These are phyloP conservation scores for Discostella stelligera DNA, from an alignment of 352 stramenopile species.

Conservation along the genomic window DNA sequence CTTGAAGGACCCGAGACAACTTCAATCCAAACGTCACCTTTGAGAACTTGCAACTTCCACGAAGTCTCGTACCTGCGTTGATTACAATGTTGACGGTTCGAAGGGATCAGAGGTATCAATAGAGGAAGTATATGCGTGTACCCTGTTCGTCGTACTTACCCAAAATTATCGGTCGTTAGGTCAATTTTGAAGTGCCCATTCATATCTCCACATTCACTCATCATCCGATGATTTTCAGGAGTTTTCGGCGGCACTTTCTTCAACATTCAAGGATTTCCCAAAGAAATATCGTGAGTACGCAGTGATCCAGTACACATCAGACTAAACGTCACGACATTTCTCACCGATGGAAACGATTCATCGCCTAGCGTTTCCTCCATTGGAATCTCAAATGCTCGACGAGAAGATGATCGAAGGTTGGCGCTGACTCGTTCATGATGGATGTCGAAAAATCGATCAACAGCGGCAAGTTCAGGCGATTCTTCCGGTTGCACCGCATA, in stretches of 20 bases:
- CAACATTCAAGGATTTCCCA: not conserved
- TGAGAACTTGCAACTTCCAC: not conserved
- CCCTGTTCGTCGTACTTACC: not conserved
- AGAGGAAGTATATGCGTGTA: not conserved
- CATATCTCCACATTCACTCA: not conserved
- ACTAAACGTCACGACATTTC: not conserved
- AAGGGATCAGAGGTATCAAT: not conserved
- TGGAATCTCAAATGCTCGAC: not conserved
- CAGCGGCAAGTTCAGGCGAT: not conserved
- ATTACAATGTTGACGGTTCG: not conserved
- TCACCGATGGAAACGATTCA: not conserved
- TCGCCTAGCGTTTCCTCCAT: not conserved
- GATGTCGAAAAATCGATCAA: not conserved
- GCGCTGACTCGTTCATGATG: not conserved
- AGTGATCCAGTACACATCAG: not conserved
- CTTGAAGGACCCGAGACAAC: not conserved
- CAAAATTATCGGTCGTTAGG: slow-evolving; percentile 6
- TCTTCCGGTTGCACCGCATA: not conserved
- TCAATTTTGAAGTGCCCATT: slow-evolving; percentile 10
- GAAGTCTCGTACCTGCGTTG: not conserved
- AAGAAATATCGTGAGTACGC: not conserved
- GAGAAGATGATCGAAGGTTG: not conserved
- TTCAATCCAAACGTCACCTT: not conserved
- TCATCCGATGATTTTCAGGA: not conserved
- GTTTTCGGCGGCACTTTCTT: not conserved